A percentile compares a stretch with the other conserved stretches of the same genome.
These are phyloP conservation scores for Phaeotremella skinneri DNA, from an alignment of 768 basidiomycete species.

Conservation along the genomic window DNA sequence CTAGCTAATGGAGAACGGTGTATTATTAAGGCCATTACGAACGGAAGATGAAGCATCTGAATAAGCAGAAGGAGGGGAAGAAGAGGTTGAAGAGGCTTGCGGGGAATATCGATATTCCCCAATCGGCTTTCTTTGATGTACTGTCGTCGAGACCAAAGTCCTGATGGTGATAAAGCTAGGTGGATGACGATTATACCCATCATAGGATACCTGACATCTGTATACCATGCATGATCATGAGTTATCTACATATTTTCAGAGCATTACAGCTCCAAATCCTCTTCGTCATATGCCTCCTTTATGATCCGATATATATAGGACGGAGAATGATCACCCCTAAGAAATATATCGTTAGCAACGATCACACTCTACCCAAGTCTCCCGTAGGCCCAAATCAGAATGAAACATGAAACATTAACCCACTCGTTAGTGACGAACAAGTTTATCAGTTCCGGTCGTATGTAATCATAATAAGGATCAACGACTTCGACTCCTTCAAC, in stretches of 20 bases:
- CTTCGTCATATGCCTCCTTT: conserved; percentile 93
- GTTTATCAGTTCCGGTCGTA: conserved; percentile 85
- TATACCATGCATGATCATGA: neutral
- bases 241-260: neutral
- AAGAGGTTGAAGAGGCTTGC: conserved; percentile 79
- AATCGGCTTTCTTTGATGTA: conserved; percentile 93
- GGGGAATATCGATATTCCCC: conserved; percentile 74
- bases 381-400: neutral
- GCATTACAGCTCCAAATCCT: conserved; percentile 79
- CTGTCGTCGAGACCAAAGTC: conserved; percentile 54
- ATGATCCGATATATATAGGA: conserved; percentile 80
- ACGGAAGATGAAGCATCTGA: conserved; percentile 64
- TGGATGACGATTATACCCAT: neutral
- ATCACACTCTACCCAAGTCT: conserved; percentile 15
- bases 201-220: neutral
- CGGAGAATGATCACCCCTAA: conserved; percentile 91
- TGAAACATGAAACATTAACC: conserved; percentile 55
- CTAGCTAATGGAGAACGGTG: conserved; percentile 10
- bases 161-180: neutral
- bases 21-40: conserved; percentile 74
- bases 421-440: conserved; percentile 97
- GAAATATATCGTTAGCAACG: neutral
- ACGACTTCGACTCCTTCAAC: conserved; percentile 87
- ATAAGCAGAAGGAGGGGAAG: conserved; percentile 85
- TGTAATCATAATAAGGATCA: conserved; percentile 96